Percentiles rank a stretch among this genome's conserved stretches.
Conservation (phyloP, 805 yeast species). For the baker's yeast (Saccharomyces cerevisiae) region DNA sequence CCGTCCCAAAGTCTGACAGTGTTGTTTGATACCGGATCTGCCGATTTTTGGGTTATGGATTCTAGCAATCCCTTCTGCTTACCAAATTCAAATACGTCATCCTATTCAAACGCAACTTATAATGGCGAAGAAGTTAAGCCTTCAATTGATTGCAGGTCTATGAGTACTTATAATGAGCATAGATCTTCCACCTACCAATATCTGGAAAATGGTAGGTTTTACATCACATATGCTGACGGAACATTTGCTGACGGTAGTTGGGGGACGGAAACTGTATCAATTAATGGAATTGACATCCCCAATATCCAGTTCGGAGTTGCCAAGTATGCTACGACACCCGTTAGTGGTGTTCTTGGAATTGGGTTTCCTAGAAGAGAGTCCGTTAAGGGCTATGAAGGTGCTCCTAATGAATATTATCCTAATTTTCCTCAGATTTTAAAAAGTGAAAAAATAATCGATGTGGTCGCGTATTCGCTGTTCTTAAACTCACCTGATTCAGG, state of each 20-base stretch:
- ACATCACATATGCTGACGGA: slow-evolving; percentile 41
- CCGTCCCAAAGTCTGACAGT: slow-evolving; percentile 37
- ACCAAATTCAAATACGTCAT: background rate
- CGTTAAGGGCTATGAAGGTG: slow-evolving; percentile 18
- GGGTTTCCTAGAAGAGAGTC: slow-evolving; percentile 60
- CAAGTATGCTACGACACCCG: slow-evolving; percentile 44
- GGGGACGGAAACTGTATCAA: slow-evolving; percentile 51
- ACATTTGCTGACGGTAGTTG: slow-evolving; percentile 44
- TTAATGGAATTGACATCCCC: slow-evolving; percentile 41
- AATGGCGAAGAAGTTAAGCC: slow-evolving; percentile 10
- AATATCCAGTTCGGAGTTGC: slow-evolving; percentile 62
- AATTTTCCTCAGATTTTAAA: slow-evolving; percentile 56
- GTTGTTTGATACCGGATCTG: slow-evolving; percentile 42
- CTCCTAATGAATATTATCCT: slow-evolving; percentile 34
- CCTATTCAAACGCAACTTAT: slow-evolving; percentile 6
- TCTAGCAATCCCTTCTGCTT: slow-evolving; percentile 27
- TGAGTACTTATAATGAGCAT: slow-evolving; percentile 12
- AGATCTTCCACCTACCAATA: slow-evolving; percentile 11
- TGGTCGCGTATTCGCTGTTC: slow-evolving; percentile 50
- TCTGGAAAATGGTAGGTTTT: slow-evolving; percentile 20
- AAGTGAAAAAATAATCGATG: slow-evolving; percentile 42
- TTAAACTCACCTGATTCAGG: slow-evolving; percentile 35
- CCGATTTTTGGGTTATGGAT: slow-evolving; percentile 42
- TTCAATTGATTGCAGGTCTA: slow-evolving; percentile 16
- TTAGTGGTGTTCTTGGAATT: slow-evolving; percentile 56